Percentiles rank a stretch among this genome's conserved stretches.
These are phyloP conservation scores for Halophytophthora polymorphica DNA, from an alignment of 352 stramenopile genomes.

Conservation along the genomic window DNA sequence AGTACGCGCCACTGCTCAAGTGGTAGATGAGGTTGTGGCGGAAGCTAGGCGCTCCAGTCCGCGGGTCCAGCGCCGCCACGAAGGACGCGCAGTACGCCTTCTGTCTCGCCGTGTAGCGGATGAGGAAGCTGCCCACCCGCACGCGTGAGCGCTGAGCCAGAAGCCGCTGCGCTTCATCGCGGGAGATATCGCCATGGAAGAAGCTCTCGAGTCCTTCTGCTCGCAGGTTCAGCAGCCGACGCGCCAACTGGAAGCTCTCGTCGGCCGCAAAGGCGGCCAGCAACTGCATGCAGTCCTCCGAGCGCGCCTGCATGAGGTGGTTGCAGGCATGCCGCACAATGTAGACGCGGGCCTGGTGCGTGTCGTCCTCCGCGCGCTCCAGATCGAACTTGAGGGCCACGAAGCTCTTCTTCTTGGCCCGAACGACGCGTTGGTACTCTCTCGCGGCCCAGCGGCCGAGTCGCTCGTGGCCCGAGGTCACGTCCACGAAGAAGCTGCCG, in stretches of 20 bases:
- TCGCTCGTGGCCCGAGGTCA: conserved; percentile 48
- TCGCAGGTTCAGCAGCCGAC: conserved; percentile 50
- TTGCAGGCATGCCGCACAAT: conserved; percentile 76
- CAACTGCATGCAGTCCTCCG: conserved; percentile 53
- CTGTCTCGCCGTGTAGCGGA: conserved; percentile 67
- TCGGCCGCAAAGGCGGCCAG: conserved; percentile 51
- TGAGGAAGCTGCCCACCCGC: conserved; percentile 60
- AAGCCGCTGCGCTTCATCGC: conserved; percentile 45
- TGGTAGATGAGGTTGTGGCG: conserved; percentile 75
- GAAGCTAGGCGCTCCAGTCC: conserved; percentile 34
- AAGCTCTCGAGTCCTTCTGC: conserved; percentile 66
- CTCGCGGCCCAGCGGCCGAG: conserved; percentile 59
- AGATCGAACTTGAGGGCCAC: conserved; percentile 70
- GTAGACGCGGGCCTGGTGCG: conserved; percentile 47
- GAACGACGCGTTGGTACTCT: conserved; percentile 50
- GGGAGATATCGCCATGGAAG: conserved; percentile 73
- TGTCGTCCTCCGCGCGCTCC: conserved; percentile 31
- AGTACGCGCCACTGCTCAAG: conserved; percentile 60
- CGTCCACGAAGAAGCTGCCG: conserved; percentile 49
- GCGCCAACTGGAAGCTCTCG: conserved; percentile 66
- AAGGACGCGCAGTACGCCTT: conserved; percentile 72
- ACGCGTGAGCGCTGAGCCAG: conserved; percentile 24
- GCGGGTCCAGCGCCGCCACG: conserved; percentile 45
- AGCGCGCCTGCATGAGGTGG: conserved; percentile 61
- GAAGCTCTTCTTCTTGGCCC: conserved; percentile 51